These are phyloP conservation scores for Myrmaecium sp. DNA, from an alignment of 2,329 filamentous ascomycete species.

Conservation along the genomic window DNA sequence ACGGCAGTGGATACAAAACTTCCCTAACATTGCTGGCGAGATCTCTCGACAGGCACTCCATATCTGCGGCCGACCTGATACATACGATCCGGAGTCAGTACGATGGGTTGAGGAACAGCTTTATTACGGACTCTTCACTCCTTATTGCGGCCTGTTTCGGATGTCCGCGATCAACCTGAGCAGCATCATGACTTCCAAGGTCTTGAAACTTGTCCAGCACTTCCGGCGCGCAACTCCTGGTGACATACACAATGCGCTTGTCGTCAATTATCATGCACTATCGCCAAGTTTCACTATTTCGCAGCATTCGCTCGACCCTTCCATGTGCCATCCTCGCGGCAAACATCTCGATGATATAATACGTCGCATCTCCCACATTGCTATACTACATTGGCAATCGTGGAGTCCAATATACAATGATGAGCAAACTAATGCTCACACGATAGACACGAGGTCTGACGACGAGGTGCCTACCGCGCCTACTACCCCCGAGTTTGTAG, in stretches of 20 bases:
- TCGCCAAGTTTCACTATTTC: conserved; percentile 6
- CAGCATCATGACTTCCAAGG: conserved; percentile 10
- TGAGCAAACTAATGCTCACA: conserved; percentile 3
- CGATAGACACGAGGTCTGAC: too few relatives aligned
- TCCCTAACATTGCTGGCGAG: conserved; percentile 28
- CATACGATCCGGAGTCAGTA: conserved; percentile 18
- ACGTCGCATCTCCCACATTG: conserved; percentile 64
- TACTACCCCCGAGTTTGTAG: too few relatives aligned
- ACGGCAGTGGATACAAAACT: conserved; percentile 22
- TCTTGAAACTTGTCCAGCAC: conserved; percentile 12
- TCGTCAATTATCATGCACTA: too few relatives aligned
- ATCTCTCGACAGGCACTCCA: conserved; percentile 25
- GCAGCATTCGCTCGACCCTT: conserved; percentile 2
- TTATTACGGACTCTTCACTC: conserved; percentile 16
- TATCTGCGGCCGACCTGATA: conserved; percentile 12
- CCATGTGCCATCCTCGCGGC: conserved; percentile 3
- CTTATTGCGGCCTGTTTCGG: conserved; percentile 9
- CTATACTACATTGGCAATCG: conserved; percentile 76
- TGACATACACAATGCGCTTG: conserved; percentile 26
- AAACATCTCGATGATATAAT: conserved; percentile 46
- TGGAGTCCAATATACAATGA: conserved; percentile 64
- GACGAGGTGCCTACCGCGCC: too few relatives aligned
- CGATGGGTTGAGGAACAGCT: conserved; percentile 16
- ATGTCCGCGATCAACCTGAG: conserved; percentile 16
- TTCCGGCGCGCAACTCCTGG: conserved; percentile 22